Percentiles rank a stretch among this genome's conserved stretches.
phyloP scores from a whole-genome alignment of 2,329 filamentous ascomycete genomes.

The Simplicillium sp. region DNA sequence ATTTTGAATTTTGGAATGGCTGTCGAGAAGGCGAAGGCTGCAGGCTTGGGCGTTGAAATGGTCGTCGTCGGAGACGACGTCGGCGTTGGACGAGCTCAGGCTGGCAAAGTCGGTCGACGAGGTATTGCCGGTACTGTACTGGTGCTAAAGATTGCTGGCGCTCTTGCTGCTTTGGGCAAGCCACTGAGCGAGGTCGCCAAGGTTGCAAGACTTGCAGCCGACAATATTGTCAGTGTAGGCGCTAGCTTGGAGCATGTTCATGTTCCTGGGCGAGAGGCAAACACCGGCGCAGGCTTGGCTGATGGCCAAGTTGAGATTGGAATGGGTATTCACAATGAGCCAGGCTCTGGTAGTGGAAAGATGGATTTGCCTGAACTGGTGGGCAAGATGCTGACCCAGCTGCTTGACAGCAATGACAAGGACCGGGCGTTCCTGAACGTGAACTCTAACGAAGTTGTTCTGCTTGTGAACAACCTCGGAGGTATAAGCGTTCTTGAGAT shows the following conservation, averaged over 20 bases:
- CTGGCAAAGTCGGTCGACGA: slow-evolving; percentile 84
- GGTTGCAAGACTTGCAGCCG: slow-evolving; percentile 61
- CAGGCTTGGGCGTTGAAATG: slow-evolving; percentile 73
- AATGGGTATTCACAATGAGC: slow-evolving; percentile 73
- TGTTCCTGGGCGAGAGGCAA: slow-evolving; percentile 64
- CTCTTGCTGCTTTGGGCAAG: slow-evolving; percentile 63
- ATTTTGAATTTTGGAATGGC: slow-evolving; percentile 90
- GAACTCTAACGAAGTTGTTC: slow-evolving; percentile 52
- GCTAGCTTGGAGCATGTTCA: slow-evolving; percentile 87
- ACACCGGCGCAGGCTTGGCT: slow-evolving; percentile 47
- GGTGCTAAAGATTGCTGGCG: slow-evolving; percentile 84
- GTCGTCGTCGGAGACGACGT: slow-evolving; percentile 88
- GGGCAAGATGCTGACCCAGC: slow-evolving; percentile 57
- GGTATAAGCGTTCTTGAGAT: slow-evolving; percentile 65
- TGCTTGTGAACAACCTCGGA: slow-evolving; percentile 69
- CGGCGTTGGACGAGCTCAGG: slow-evolving; percentile 70
- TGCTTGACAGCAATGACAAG: slow-evolving; percentile 55
- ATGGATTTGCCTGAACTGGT: slow-evolving; percentile 46
- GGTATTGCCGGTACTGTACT: slow-evolving; percentile 88
- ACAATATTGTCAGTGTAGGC: slow-evolving; percentile 77
- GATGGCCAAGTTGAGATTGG: slow-evolving; percentile 53
- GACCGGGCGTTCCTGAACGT: slow-evolving; percentile 63
- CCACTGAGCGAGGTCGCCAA: slow-evolving; percentile 61
- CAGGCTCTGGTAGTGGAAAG: slow-evolving; percentile 42
- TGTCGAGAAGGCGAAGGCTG: slow-evolving; percentile 81